Conservation (phyloP, 176 grass and related monocot genomes). For the Raddia guianensis region DNA sequence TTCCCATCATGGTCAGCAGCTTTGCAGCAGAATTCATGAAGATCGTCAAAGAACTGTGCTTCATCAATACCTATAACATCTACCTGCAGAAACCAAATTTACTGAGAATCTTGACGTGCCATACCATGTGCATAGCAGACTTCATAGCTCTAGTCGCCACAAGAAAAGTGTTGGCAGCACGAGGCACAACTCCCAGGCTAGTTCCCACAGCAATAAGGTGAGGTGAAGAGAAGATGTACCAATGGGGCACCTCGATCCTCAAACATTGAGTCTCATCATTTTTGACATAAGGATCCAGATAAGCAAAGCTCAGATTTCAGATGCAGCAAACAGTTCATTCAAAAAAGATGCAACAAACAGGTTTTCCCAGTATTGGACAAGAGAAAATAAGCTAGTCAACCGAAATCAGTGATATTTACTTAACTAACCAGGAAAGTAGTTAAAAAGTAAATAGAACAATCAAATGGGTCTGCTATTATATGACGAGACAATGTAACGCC, state of each 20-base stretch:
- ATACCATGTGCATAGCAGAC: not conserved
- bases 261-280: not conserved
- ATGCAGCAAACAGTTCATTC: not conserved
- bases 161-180: not conserved
- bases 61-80: constrained; percentile 98
- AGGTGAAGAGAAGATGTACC: not conserved
- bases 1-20: constrained; percentile 86
- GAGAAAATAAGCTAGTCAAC: not conserved
- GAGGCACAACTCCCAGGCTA: not conserved
- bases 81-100: constrained; percentile 49
- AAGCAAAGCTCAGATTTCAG: not conserved
- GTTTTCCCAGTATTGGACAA: not conserved
- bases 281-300: not conserved
- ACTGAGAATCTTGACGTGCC: constrained; percentile 14
- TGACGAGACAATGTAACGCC: not conserved
- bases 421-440: not conserved
- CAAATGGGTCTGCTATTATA: not conserved
- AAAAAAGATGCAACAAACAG: too few species aligned
- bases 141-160: not conserved
- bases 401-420: not conserved
- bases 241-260: not conserved
- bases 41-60: constrained; percentile 90
- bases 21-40: constrained; percentile 88
- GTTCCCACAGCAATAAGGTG: not conserved
- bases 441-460: not conserved